phyloP scores from a whole-genome alignment of 1,139 yeast genomes.

The Hemisphaericaspora xylofermentans region DNA sequence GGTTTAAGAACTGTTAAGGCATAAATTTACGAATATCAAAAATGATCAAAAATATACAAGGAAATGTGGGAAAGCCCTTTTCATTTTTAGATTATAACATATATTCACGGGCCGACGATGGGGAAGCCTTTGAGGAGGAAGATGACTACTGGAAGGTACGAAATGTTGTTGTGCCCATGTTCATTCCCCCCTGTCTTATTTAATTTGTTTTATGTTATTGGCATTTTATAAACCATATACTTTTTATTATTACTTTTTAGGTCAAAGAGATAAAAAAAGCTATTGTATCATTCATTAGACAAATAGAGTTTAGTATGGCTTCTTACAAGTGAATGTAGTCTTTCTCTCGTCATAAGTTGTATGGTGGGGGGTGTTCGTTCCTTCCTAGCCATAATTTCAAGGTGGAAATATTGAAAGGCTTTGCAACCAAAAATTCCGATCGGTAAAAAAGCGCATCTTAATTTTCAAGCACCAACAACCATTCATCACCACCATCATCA shows the following conservation, averaged over 20 bases:
- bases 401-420: neutral
- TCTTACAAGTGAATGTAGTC: neutral
- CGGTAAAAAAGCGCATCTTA: no score
- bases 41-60: neutral
- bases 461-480: no score
- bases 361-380: no score
- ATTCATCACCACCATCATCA: no score
- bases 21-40: constrained; percentile 20
- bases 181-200: neutral
- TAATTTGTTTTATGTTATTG: constrained; percentile 1
- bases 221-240: constrained; percentile 2
- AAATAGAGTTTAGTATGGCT: neutral
- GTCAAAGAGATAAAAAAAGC: neutral
- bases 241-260: neutral
- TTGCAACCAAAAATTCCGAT: neutral
- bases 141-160: neutral
- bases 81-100: neutral
- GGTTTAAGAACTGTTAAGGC: constrained; percentile 75
- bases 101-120: neutral
- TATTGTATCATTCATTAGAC: neutral
- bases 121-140: no score
- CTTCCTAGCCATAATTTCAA: neutral
- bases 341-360: no score
- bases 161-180: neutral
- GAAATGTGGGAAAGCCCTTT: neutral